Percentiles rank a stretch among this genome's conserved stretches.
These are phyloP conservation scores for Geranium incanum DNA, from an alignment of 441 rosid species.

Conservation along the genomic window DNA sequence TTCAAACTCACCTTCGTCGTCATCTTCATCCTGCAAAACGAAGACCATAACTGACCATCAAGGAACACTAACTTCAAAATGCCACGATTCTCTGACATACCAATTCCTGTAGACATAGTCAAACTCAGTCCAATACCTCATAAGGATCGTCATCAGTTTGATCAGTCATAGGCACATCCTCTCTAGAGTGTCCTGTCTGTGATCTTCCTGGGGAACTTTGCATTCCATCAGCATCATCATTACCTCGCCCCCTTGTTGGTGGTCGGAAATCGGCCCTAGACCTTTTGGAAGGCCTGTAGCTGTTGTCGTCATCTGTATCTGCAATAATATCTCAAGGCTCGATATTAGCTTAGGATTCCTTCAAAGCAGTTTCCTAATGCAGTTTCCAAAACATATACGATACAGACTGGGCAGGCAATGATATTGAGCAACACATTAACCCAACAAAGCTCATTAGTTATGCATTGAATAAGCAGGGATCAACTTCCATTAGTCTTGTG, in stretches of 20 bases:
- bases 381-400: background rate
- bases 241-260: conserved; percentile 45
- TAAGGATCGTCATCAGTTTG: conserved; percentile 68
- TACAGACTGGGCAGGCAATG: background rate
- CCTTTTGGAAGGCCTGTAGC: conserved; percentile 76
- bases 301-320: conserved; percentile 77
- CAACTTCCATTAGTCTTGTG: background rate
- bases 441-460: background rate
- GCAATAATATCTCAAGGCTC: conserved; percentile 17
- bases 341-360: background rate
- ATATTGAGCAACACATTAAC: background rate
- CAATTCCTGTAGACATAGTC: background rate
- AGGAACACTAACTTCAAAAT: background rate
- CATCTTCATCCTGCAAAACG: conserved; percentile 52
- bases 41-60: conserved; percentile 12
- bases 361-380: background rate
- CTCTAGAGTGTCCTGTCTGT: conserved; percentile 50
- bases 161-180: conserved; percentile 84
- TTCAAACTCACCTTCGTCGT: conserved; percentile 76
- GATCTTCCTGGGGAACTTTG: conserved; percentile 76
- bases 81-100: background rate
- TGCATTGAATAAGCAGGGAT: background rate
- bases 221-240: conserved; percentile 60
- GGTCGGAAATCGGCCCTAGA: conserved; percentile 66
- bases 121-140: conserved; percentile 37